phyloP scores from a whole-genome alignment of 495 filamentous ascomycete species.

The Glarea lozoyensis region DNA sequence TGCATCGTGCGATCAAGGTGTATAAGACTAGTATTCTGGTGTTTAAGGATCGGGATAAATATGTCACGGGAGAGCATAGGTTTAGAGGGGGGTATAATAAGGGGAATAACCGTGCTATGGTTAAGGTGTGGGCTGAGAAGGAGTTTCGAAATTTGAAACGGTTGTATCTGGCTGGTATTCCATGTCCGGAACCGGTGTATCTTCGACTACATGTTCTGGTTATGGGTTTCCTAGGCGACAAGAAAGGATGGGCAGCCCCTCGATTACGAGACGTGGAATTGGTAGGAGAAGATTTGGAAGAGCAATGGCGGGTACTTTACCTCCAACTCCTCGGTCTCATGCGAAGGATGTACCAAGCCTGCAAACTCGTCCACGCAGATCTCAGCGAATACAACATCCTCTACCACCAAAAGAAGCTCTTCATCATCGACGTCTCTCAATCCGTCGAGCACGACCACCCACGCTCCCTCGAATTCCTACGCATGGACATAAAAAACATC shows the following conservation, averaged over 20 bases:
- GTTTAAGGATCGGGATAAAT: conserved; percentile 95
- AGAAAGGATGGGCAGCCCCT: conserved; percentile 77
- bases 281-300: conserved; percentile 36
- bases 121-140: conserved; percentile 97
- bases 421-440: conserved; percentile 96
- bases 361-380: conserved; percentile 89
- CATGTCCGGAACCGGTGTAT: conserved; percentile 80
- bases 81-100: conserved; percentile 82
- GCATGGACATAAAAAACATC: conserved; percentile 97
- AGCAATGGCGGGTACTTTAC: conserved; percentile 68
- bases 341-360: conserved; percentile 84
- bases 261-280: conserved; percentile 69
- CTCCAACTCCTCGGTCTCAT: conserved; percentile 78
- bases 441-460: conserved; percentile 96
- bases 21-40: conserved; percentile 96
- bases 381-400: conserved; percentile 95
- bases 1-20: conserved; percentile 84
- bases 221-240: conserved; percentile 88
- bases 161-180: conserved; percentile 72
- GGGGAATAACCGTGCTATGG: conserved; percentile 86
- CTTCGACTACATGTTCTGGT: conserved; percentile 85
- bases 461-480: conserved; percentile 78
- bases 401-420: conserved; percentile 74
- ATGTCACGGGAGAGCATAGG: conserved; percentile 86
- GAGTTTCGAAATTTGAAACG: conserved; percentile 90